Percentiles rank a stretch among this genome's conserved stretches.
These are phyloP conservation scores for Pezicula neosporulosa DNA, from an alignment of 2,329 filamentous ascomycete genomes.

Conservation along the genomic window DNA sequence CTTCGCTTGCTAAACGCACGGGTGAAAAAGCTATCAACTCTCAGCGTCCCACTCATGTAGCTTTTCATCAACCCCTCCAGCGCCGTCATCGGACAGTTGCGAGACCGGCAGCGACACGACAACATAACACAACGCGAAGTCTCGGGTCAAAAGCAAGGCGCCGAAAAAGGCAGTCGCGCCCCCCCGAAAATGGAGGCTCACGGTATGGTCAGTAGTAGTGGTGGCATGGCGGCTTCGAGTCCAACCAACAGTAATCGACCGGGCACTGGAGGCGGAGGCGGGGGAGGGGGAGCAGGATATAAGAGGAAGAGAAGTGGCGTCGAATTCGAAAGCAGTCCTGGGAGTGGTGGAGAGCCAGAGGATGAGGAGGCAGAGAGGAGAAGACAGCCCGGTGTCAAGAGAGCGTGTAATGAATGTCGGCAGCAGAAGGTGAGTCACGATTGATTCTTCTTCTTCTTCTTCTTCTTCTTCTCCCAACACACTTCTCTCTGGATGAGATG, in stretches of 20 bases:
- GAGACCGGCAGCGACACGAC: too few species aligned
- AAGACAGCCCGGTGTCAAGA: slow-evolving; percentile 67
- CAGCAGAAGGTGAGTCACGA: slow-evolving; percentile 72
- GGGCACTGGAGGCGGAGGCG: slow-evolving; percentile 15
- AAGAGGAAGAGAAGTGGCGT: slow-evolving; percentile 59
- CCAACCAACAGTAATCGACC: slow-evolving; percentile 22
- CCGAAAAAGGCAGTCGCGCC: neutral
- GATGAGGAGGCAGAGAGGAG: slow-evolving; percentile 54
- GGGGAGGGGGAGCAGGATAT: slow-evolving; percentile 8
- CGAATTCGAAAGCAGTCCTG: slow-evolving; percentile 57
- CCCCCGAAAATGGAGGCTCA: neutral
- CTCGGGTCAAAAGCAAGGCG: slow-evolving; percentile 1
- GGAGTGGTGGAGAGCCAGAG: slow-evolving; percentile 53
- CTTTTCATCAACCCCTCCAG: too few species aligned
- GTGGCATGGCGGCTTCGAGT: slow-evolving; percentile 21
- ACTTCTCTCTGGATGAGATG: too few species aligned
- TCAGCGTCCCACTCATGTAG: too few species aligned
- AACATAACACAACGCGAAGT: too few species aligned
- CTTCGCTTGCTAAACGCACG: too few species aligned
- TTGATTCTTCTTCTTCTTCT: neutral
- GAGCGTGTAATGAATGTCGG: slow-evolving; percentile 80
- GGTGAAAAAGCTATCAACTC: too few species aligned
- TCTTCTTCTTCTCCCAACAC: neutral
- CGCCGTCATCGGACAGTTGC: too few species aligned
- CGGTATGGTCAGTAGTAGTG: neutral